phyloP scores from a whole-genome alignment of 2,329 filamentous ascomycete species.

The Pseudogymnoascus sp. region DNA sequence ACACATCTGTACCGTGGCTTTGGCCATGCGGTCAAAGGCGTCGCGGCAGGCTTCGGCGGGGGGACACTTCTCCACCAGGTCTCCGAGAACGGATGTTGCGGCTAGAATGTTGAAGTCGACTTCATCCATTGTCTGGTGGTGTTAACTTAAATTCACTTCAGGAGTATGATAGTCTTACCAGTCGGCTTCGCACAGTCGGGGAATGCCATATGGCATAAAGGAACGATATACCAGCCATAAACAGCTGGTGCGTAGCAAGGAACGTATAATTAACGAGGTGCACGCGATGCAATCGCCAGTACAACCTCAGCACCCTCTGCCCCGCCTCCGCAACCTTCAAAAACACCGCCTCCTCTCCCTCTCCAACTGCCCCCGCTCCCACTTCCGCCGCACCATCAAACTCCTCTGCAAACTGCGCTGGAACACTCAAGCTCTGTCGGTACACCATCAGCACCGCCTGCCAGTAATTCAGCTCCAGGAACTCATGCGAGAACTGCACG shows the following conservation, averaged over 20 bases:
- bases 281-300: constrained; percentile 78
- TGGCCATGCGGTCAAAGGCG: constrained; percentile 89
- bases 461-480: constrained; percentile 95
- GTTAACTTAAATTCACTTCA: constrained; percentile 13
- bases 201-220: constrained; percentile 98
- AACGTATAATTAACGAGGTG: constrained; percentile 95
- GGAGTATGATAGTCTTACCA: constrained; percentile 49
- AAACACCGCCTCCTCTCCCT: constrained; percentile 87
- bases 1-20: constrained; percentile 92
- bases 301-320: constrained; percentile 83
- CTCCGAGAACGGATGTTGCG: constrained; percentile 83
- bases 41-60: constrained; percentile 91
- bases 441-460: constrained; percentile 95
- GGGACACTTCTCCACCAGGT: constrained; percentile 89
- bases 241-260: constrained; percentile 88
- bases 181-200: constrained; percentile 70
- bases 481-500: constrained; percentile 81
- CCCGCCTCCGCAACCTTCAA: constrained; percentile 92
- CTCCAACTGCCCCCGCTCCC: constrained; percentile 24
- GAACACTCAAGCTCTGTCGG: constrained; percentile 79
- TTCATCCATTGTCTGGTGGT: constrained; percentile 71
- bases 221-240: constrained; percentile 95
- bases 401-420: constrained; percentile 75
- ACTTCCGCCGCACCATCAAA: constrained; percentile 58
- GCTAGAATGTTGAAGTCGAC: constrained; percentile 95